phyloP scores from a whole-genome alignment of 202 grass and related monocot genomes.

The Miscanthus sacchariflorus region DNA sequence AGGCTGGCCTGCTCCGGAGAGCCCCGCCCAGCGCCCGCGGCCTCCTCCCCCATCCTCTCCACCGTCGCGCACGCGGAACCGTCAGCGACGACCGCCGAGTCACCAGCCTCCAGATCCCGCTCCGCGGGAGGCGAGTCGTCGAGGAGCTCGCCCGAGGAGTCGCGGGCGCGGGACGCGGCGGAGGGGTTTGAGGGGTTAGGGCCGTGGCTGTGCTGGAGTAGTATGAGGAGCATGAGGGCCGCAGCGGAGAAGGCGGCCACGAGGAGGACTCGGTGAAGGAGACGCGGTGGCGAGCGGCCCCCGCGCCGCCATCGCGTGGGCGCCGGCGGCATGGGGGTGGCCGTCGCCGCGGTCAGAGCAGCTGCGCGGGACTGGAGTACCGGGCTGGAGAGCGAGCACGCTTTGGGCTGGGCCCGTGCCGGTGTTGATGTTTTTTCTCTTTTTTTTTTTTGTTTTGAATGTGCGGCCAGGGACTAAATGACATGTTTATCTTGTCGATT shows the following conservation, averaged over 20 bases:
- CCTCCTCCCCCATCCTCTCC: slow-evolving; percentile 85
- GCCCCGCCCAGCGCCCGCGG: slow-evolving; percentile 34
- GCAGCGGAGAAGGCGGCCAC: slow-evolving; percentile 32
- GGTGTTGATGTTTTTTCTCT: too few relatives aligned
- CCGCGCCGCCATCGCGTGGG: slow-evolving; percentile 29
- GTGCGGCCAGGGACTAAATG: too few relatives aligned
- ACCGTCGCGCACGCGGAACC: slow-evolving; percentile 66
- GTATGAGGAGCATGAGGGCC: slow-evolving; percentile 27
- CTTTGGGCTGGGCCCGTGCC: too few relatives aligned
- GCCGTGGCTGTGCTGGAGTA: slow-evolving; percentile 37
- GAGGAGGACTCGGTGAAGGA: slow-evolving; percentile 34
- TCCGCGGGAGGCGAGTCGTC: not conserved
- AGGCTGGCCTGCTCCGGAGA: slow-evolving; percentile 67
- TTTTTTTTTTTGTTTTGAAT: too few relatives aligned
- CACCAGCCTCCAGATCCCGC: not conserved
- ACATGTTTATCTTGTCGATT: too few relatives aligned
- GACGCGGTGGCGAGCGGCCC: slow-evolving; percentile 9
- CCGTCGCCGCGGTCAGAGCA: not conserved
- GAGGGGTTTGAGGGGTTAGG: slow-evolving; percentile 20
- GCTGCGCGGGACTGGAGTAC: too few relatives aligned
- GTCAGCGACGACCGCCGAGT: not conserved
- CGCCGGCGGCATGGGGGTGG: not conserved
- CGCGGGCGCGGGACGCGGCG: not conserved
- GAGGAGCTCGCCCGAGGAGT: slow-evolving; percentile 24
- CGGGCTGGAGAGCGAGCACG: too few relatives aligned